Evolutionary conservation across 345 rosid genomes (phyloP).

Genomic region (Eucalyptus polyanthemos): DNA sequence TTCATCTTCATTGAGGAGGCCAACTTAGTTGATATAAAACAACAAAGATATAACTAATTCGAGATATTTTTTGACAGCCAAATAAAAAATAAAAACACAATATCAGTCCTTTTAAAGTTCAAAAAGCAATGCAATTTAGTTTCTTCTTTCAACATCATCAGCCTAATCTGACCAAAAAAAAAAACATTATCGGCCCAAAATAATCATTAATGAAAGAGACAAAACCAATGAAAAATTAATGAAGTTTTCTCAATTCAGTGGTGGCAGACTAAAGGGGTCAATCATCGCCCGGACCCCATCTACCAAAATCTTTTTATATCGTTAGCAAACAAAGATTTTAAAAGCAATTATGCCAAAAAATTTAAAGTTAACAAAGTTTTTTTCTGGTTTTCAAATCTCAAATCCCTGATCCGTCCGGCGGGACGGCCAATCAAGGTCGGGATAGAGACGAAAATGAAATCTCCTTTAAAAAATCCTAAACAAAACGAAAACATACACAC

Average conservation of each 20-base stretch:
- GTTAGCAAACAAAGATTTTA: not conserved
- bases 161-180: not conserved
- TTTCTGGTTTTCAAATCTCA: not conserved
- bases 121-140: not conserved
- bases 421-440: not conserved
- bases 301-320: not conserved
- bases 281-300: not conserved
- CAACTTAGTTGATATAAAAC: not conserved
- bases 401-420: not conserved
- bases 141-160: not conserved
- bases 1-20: not conserved
- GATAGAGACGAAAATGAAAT: not conserved
- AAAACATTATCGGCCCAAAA: not conserved
- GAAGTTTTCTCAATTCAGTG: not conserved
- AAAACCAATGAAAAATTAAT: not conserved
- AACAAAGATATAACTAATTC: not conserved
- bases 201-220: not conserved
- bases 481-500: not conserved
- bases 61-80: not conserved
- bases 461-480: not conserved
- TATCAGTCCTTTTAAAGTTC: not conserved
- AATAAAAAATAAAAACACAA: not conserved
- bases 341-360: not conserved
- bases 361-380: not conserved
- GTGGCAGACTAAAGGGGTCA: not conserved